These are phyloP conservation scores for Podospora pseudopauciseta DNA, from an alignment of 495 filamentous ascomycete genomes.

Conservation along the genomic window DNA sequence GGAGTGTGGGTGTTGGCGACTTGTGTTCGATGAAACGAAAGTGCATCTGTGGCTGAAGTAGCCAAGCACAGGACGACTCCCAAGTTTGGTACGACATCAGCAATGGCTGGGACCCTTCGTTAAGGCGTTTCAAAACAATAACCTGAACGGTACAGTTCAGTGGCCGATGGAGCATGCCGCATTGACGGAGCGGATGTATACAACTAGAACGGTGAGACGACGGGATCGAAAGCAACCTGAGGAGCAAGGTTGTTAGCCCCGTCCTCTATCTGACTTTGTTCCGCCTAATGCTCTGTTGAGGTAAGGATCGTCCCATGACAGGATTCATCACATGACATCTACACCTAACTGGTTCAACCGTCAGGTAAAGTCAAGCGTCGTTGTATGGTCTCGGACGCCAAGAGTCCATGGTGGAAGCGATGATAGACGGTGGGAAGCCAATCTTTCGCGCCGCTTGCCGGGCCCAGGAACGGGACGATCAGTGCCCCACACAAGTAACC, in stretches of 20 bases:
- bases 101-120: slow-evolving; percentile 5
- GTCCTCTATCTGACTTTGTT: background rate
- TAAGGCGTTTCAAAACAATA: slow-evolving; percentile 9
- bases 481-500: slow-evolving; percentile 20
- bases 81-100: background rate
- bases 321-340: background rate
- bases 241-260: background rate
- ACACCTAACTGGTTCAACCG: background rate
- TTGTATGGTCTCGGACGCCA: background rate
- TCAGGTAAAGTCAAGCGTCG: background rate
- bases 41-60: background rate
- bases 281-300: too few relatives aligned
- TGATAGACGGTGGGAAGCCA: slow-evolving; percentile 7
- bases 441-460: slow-evolving; percentile 20
- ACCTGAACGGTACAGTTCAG: background rate
- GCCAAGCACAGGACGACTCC: background rate
- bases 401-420: background rate
- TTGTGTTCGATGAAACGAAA: background rate
- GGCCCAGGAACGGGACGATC: slow-evolving; percentile 32
- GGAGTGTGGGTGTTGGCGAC: background rate
- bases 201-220: background rate
- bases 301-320: background rate
- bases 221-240: background rate
- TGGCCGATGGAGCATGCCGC: slow-evolving; percentile 6
- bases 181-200: background rate